phyloP scores from a whole-genome alignment of 139 green algal genomes.

The Chlamydomonas schloesseri region DNA sequence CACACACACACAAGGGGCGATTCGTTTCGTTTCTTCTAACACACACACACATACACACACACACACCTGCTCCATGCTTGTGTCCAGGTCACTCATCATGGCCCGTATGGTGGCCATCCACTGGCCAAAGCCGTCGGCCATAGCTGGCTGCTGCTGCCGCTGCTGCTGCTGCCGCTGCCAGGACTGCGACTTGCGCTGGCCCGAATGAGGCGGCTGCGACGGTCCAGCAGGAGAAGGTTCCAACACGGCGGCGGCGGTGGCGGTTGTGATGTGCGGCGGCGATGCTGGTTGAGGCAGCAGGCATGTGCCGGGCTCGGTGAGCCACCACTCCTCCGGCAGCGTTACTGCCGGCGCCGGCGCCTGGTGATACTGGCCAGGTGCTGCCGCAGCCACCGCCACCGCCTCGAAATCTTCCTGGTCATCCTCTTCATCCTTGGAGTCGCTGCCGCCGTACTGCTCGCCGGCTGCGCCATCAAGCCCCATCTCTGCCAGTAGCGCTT shows the following conservation, averaged over 20 bases:
- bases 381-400: too few species aligned
- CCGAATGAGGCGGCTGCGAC: too few species aligned
- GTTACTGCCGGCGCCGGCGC: neutral
- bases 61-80: neutral
- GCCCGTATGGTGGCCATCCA: constrained; percentile 1
- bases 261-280: too few species aligned
- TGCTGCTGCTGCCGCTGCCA: neutral
- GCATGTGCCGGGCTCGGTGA: neutral
- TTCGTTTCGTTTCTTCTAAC: too few species aligned
- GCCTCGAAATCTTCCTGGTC: neutral
- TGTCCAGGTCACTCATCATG: neutral
- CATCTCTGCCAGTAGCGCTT: neutral
- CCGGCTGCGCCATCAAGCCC: too few species aligned
- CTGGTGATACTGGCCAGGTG: neutral
- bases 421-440: neutral
- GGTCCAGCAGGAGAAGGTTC: too few species aligned
- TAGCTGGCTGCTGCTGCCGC: neutral
- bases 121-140: neutral
- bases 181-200: neutral
- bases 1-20: neutral
- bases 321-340: neutral
- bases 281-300: too few species aligned
- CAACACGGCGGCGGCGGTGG: too few species aligned
- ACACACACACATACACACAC: neutral
- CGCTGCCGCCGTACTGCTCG: neutral